Evolutionary conservation across 495 filamentous ascomycete species (phyloP).

Genomic region (Aspergillus nanangensis): DNA sequence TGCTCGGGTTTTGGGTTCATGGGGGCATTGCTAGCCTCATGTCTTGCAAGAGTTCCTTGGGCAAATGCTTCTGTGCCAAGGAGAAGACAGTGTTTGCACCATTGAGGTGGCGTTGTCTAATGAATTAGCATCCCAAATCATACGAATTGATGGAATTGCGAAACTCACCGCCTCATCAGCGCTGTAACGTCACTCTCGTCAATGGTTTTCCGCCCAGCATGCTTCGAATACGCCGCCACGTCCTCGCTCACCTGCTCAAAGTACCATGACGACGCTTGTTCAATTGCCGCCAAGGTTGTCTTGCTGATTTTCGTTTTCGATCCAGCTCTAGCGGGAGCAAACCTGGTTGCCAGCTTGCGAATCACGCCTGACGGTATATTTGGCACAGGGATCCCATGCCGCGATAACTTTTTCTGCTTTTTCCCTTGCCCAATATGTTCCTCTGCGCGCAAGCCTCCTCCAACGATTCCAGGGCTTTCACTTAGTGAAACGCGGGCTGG

Average conservation of each 20-base stretch:
- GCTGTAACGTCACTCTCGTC: conserved; percentile 79
- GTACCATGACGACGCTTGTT: conserved; percentile 80
- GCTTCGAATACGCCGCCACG: conserved; percentile 71
- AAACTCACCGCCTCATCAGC: conserved; percentile 67
- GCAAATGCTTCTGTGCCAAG: conserved; percentile 75
- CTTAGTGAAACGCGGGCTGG: conserved; percentile 28
- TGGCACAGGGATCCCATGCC: conserved; percentile 69
- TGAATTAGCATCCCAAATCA: conserved; percentile 17
- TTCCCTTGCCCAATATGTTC: conserved; percentile 11
- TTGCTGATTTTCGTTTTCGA: conserved; percentile 63
- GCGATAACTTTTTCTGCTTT: conserved; percentile 59
- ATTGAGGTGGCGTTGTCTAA: conserved; percentile 75
- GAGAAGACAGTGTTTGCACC: conserved; percentile 72
- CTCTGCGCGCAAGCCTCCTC: conserved; percentile 40
- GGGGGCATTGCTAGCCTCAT: conserved; percentile 65
- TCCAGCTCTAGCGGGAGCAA: conserved; percentile 56
- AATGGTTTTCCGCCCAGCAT: conserved; percentile 79
- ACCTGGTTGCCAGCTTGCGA: conserved; percentile 69
- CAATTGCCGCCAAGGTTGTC: conserved; percentile 67
- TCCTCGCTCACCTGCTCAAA: conserved; percentile 83
- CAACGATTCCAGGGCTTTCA: conserved; percentile 33
- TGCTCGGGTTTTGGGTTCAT: conserved; percentile 22
- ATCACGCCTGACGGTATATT: conserved; percentile 66
- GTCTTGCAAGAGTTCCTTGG: conserved; percentile 77
- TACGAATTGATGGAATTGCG: conserved; percentile 9